Evolutionary conservation across 2,329 filamentous ascomycete genomes (phyloP).

Genomic region (Fusarium nurragi): DNA sequence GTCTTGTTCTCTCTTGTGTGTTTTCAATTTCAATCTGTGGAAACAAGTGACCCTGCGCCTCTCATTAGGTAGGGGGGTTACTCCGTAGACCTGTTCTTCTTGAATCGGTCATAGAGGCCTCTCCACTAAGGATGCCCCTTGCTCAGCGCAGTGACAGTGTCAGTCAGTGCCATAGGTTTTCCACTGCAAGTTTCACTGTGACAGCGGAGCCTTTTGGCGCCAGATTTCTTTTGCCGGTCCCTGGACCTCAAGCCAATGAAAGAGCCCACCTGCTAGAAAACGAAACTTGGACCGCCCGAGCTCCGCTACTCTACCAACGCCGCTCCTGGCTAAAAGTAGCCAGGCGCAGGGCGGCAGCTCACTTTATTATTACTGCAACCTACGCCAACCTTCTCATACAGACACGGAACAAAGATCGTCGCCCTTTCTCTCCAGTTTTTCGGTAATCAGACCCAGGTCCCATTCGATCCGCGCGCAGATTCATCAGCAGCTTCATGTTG

Average conservation of each 20-base stretch:
- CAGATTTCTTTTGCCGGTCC: constrained; percentile 12
- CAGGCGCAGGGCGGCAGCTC: constrained; percentile 6
- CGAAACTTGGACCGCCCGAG: constrained; percentile 39
- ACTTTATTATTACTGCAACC: constrained; percentile 17
- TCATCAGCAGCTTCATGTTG: constrained; percentile 24
- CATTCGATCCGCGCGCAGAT: constrained; percentile 4
- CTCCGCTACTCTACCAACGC: neutral
- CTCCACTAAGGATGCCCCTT: neutral
- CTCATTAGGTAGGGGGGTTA: too few relatives aligned
- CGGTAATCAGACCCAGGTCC: constrained; percentile 7
- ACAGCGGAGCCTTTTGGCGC: constrained; percentile 25
- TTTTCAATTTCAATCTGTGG: constrained; percentile 7
- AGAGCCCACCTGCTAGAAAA: constrained; percentile 32
- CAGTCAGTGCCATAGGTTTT: constrained; percentile 2
- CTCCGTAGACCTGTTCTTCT: constrained; percentile 5
- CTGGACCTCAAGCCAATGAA: neutral
- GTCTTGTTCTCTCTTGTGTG: constrained; percentile 4
- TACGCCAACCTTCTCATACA: constrained; percentile 12
- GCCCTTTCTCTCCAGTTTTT: constrained; percentile 35
- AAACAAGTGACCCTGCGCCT: constrained; percentile 20
- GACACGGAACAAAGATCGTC: constrained; percentile 37
- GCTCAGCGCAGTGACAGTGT: constrained; percentile 3
- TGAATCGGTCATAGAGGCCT: constrained; percentile 14
- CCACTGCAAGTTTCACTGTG: constrained; percentile 13
- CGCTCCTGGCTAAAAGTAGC: neutral